Evolutionary conservation across 177 flowering plant species (phyloP), one percentile per base, ranked within the genome.

Genomic region (Tripterygium wilfordii): DNA sequence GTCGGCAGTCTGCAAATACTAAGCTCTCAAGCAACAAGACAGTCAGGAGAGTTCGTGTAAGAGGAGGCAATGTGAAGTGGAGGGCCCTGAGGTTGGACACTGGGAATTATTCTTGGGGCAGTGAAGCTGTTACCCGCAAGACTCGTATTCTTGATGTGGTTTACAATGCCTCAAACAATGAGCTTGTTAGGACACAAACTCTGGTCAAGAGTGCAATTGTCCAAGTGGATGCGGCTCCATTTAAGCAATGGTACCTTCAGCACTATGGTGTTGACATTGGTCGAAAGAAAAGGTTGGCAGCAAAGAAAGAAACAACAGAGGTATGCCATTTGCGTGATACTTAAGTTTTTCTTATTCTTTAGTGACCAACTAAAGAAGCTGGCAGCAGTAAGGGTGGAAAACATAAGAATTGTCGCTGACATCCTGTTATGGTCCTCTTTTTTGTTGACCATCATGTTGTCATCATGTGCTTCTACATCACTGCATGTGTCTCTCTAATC

Each of bases 61-160:
- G 70, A 30, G 70, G 70, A 31, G 70, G 70, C 42, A 65, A 65
- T 45, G 65, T 65, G 39, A 65, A 65, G 51, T 65, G 70, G 70
- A 55, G 70, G 21, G 70, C 70, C 19, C 42, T 65, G 38, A 50
- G 70, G 26, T 38, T 65, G 57, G 70, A 65, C 17, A 65, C 70
- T 10, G 70, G 70, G 2, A 65, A 65, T 25, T 65, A 41, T 27
- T 65, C 70, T 1, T 65, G 70, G 70, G 70, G 70, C n/a, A 65
- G 70, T 44, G 70, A 65, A 18, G 58, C 70, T 39, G 69, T 65
- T 17, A 65, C 70, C 9, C 54, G 65, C 41, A 65, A 65, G 54
- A 65, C 70, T 5, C 58, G 70, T 50, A 35, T 65, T n/a, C 60
- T 65, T 29, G 69, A 65, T 54, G 69, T 60, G 25, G 69, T 65